Conservation (phyloP, 2,329 filamentous ascomycete genomes). For the Colletotrichum scovillei region DNA sequence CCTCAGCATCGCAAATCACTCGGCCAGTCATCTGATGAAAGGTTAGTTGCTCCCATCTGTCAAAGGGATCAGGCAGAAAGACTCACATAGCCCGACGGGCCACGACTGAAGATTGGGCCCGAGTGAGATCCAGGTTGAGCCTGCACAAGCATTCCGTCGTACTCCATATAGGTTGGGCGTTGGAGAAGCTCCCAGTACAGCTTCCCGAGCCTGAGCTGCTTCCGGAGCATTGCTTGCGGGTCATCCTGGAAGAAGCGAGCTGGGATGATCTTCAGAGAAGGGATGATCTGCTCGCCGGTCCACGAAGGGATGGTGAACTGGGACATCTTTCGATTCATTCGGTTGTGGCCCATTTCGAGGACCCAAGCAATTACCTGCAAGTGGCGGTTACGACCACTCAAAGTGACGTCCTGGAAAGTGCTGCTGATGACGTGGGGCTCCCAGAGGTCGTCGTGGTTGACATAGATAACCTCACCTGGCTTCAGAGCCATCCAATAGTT, state of each 20-base stretch:
- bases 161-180: conserved; percentile 57
- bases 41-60: conserved; percentile 16
- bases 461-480: conserved; percentile 58
- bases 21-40: conserved; percentile 47
- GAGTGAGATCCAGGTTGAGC: conserved; percentile 39
- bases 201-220: conserved; percentile 54
- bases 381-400: background rate
- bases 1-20: conserved; percentile 56
- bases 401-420: conserved; percentile 36
- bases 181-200: conserved; percentile 61
- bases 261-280: conserved; percentile 54
- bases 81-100: conserved; percentile 45
- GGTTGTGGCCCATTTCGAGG: conserved; percentile 48
- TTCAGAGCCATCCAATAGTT: conserved; percentile 59
- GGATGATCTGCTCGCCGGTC: conserved; percentile 56
- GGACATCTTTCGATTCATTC: conserved; percentile 51
- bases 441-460: conserved; percentile 53
- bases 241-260: conserved; percentile 54
- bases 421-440: conserved; percentile 54
- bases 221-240: conserved; percentile 47
- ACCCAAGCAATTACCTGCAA: conserved; percentile 53
- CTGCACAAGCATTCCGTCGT: conserved; percentile 53
- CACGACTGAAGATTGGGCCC: conserved; percentile 28
- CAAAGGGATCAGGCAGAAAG: too few relatives aligned
- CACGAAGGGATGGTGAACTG: conserved; percentile 50